Evolutionary conservation across 176 grass and related monocot genomes (phyloP).

Genomic region (Triticum dicoccoides): DNA sequence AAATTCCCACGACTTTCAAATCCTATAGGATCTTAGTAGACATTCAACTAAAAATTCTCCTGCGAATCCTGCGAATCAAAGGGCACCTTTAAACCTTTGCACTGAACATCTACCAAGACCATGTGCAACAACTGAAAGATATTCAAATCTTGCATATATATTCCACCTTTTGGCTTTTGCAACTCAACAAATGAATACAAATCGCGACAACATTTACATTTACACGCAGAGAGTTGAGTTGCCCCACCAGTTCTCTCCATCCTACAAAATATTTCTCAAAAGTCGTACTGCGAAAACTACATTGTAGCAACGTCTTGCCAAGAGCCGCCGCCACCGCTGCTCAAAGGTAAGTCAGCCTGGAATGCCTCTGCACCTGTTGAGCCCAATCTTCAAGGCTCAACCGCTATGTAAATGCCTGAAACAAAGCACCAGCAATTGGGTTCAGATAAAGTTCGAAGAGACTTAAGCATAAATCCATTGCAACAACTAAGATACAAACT

Average conservation of each 20-base stretch:
- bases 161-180: constrained; percentile 27
- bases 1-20: too few relatives aligned
- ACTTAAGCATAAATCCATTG: background rate
- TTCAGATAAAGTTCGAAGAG: background rate
- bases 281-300: background rate
- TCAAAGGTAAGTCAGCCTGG: constrained; percentile 12
- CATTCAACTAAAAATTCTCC: too few relatives aligned
- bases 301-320: background rate
- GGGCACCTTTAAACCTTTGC: background rate
- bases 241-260: constrained; percentile 18
- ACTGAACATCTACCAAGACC: background rate
- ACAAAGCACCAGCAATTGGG: background rate
- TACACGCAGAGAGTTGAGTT: constrained; percentile 19
- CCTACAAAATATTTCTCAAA: constrained; percentile 34
- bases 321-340: constrained; percentile 17
- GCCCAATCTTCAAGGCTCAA: constrained; percentile 39
- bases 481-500: background rate
- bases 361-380: constrained; percentile 12
- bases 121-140: background rate
- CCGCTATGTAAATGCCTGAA: constrained; percentile 50
- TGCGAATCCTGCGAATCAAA: too few relatives aligned
- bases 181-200: constrained; percentile 36
- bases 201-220: constrained; percentile 22
- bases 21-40: too few relatives aligned
- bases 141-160: background rate